A percentile compares a stretch with the other conserved stretches of the same genome.
Conservation (phyloP, 2,329 filamentous ascomycete species). For the Botryotinia convoluta region DNA sequence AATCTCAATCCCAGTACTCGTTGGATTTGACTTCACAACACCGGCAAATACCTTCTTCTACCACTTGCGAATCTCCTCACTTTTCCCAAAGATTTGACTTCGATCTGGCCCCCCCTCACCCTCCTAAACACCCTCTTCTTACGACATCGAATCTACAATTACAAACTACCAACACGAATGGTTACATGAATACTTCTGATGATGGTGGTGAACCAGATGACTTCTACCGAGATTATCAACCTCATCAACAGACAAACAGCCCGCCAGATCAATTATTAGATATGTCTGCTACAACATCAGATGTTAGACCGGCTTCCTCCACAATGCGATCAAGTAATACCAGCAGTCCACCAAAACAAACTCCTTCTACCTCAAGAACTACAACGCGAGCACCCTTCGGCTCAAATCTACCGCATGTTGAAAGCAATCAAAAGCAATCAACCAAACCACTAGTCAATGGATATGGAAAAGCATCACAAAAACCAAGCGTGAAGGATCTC, state of each 20-base stretch:
- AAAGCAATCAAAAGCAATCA: constrained; percentile 36
- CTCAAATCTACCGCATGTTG: constrained; percentile 56
- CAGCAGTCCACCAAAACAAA: constrained; percentile 49
- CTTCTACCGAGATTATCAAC: constrained; percentile 48
- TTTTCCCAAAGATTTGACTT: constrained; percentile 21
- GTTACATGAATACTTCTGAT: constrained; percentile 26
- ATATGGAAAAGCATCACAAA: constrained; percentile 24
- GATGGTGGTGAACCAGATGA: constrained; percentile 44
- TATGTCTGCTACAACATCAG: constrained; percentile 39
- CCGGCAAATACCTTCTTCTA: constrained; percentile 18
- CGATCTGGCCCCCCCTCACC: constrained; percentile 30
- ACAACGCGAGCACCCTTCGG: constrained; percentile 46
- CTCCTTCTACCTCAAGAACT: constrained; percentile 42
- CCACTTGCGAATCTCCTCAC: constrained; percentile 26
- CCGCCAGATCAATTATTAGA: constrained; percentile 26
- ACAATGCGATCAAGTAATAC: constrained; percentile 51
- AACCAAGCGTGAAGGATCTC: constrained; percentile 74
- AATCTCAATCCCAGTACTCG: constrained; percentile 17
- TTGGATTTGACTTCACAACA: constrained; percentile 28
- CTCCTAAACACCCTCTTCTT: constrained; percentile 34
- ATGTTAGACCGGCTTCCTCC: constrained; percentile 43
- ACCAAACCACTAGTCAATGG: constrained; percentile 34
- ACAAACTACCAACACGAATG: constrained; percentile 29
- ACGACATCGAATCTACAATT: constrained; percentile 33
- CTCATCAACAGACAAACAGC: constrained; percentile 36